A percentile compares a stretch with the other conserved stretches of the same genome.
phyloP scores from a whole-genome alignment of 2,329 filamentous ascomycete species.

The Sporothrix schenckii region DNA sequence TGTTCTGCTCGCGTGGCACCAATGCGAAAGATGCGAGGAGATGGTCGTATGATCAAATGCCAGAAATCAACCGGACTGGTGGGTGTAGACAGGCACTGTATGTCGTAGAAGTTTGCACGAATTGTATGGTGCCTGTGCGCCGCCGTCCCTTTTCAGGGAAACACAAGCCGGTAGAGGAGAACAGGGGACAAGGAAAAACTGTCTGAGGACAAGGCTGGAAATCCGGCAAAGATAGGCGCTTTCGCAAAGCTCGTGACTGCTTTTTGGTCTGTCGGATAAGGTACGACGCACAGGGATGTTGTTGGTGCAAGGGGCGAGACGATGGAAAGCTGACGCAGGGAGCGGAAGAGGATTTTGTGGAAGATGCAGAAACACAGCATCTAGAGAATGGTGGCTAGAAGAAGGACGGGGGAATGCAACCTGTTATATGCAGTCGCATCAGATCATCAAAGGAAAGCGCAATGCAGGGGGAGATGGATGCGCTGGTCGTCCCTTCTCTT shows the following conservation, averaged over 20 bases:
- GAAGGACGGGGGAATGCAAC: constrained; percentile 6
- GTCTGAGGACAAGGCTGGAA: constrained; percentile 20
- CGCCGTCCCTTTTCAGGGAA: constrained; percentile 4
- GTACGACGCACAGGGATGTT: neutral
- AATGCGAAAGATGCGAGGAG: constrained; percentile 10
- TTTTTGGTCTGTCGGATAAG: constrained; percentile 12
- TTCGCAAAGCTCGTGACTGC: constrained; percentile 9
- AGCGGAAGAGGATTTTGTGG: neutral
- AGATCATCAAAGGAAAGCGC: constrained; percentile 13
- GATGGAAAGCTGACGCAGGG: constrained; percentile 10
- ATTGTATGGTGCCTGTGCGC: constrained; percentile 8
- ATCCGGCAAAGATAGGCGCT: constrained; percentile 25
- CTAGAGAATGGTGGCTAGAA: neutral
- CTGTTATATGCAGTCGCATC: constrained; percentile 10
- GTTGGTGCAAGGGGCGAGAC: neutral
- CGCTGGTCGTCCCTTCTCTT: constrained; percentile 2
- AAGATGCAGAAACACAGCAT: constrained; percentile 4
- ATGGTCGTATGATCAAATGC: constrained; percentile 29
- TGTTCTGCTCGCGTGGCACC: neutral
- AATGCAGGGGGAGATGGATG: constrained; percentile 13
- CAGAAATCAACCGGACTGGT: constrained; percentile 23
- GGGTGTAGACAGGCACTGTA: neutral
- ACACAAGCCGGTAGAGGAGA: neutral
- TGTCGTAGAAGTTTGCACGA: neutral
- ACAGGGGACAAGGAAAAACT: neutral